Percentiles rank a stretch among this genome's conserved stretches.
These are phyloP conservation scores for Jackrogersella multiformis DNA, from an alignment of 495 filamentous ascomycete genomes.

Conservation along the genomic window DNA sequence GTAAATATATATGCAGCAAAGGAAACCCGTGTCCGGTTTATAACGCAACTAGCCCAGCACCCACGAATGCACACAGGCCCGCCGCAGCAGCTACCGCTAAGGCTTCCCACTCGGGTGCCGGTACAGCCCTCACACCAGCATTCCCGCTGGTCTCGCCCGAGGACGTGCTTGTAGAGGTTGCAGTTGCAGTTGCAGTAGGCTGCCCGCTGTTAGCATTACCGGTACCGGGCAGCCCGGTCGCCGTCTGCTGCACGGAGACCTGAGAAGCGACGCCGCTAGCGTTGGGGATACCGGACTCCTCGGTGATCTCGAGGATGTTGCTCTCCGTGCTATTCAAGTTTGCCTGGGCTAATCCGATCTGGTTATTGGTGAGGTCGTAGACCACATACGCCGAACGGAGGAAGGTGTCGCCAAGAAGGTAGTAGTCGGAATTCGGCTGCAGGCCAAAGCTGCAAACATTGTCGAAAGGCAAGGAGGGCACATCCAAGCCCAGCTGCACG, in stretches of 20 bases:
- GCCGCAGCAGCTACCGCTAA: constrained; percentile 35
- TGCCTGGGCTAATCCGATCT: constrained; percentile 87
- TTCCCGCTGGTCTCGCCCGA: constrained; percentile 11
- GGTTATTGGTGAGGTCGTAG: constrained; percentile 84
- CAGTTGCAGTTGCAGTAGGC: neutral
- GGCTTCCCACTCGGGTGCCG: constrained; percentile 30
- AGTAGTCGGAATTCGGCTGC: constrained; percentile 41
- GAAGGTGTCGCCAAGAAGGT: constrained; percentile 84
- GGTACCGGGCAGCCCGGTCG: constrained; percentile 23
- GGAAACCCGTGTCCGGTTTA: constrained; percentile 21
- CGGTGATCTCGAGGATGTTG: constrained; percentile 56
- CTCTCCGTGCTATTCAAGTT: constrained; percentile 76
- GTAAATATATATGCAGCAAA: neutral
- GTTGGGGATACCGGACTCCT: constrained; percentile 50
- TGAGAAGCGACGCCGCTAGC: constrained; percentile 50
- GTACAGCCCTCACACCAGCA: constrained; percentile 25
- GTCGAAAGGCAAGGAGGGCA: constrained; percentile 43
- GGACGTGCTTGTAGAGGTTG: constrained; percentile 17
- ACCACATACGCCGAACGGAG: constrained; percentile 92
- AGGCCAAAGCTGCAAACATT: constrained; percentile 56
- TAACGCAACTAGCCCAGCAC: constrained; percentile 38
- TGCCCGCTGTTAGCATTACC: neutral
- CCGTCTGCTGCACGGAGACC: constrained; percentile 24
- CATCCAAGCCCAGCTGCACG: constrained; percentile 33
- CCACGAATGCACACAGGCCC: constrained; percentile 39